These are phyloP conservation scores for Pleurozium schreberi DNA, from an alignment of 225 moss, liverwort and hornwort genomes.

Conservation along the genomic window DNA sequence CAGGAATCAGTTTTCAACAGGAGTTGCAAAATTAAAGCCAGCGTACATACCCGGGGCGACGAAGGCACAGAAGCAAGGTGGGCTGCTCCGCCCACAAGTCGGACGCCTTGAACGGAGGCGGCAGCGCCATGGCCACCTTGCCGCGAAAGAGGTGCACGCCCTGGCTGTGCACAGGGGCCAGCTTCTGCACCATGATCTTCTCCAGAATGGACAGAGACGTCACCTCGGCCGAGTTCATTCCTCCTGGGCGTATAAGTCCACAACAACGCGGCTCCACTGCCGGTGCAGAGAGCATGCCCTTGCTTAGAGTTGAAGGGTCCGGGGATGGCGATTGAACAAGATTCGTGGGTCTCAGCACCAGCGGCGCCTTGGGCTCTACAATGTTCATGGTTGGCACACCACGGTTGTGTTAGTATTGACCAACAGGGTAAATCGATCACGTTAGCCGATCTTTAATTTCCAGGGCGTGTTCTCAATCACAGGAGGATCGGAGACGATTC, in stretches of 20 bases:
- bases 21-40: not conserved
- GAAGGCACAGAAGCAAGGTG: slow-evolving; percentile 47
- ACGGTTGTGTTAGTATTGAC: not conserved
- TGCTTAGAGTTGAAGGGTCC: not conserved
- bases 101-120: slow-evolving; percentile 34
- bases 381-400: not conserved
- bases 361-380: not conserved
- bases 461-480: not conserved
- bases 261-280: slow-evolving; percentile 33
- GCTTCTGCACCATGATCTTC: slow-evolving; percentile 53
- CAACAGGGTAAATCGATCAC: not conserved
- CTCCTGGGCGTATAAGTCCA: slow-evolving; percentile 28
- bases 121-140: slow-evolving; percentile 19
- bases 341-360: not conserved
- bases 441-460: not conserved
- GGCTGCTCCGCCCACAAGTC: slow-evolving; percentile 57
- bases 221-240: slow-evolving; percentile 8
- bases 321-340: not conserved
- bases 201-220: slow-evolving; percentile 46
- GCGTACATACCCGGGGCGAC: slow-evolving; percentile 49
- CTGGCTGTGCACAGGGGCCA: slow-evolving; percentile 37
- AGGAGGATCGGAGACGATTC: not conserved
- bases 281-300: slow-evolving; percentile 36
- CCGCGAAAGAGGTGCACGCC: slow-evolving; percentile 24
- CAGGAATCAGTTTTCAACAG: not conserved